phyloP scores from a whole-genome alignment of 805 yeast genomes.

The Candida peoriensis region DNA sequence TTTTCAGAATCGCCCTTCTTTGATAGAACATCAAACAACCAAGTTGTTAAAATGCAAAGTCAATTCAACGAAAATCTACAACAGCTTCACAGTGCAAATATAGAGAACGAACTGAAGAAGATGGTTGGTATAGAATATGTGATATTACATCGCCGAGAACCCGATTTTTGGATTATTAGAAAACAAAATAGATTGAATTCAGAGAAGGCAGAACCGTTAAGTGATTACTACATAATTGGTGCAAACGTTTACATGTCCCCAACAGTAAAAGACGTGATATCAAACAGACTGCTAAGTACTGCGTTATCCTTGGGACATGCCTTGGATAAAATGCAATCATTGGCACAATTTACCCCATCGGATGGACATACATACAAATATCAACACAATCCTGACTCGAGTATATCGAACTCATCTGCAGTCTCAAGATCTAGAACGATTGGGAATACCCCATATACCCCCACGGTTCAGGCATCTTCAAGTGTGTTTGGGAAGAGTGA shows the following conservation, averaged over 20 bases:
- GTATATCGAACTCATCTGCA: slow-evolving; percentile 4
- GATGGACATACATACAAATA: slow-evolving; percentile 48
- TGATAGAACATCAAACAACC: slow-evolving; percentile 91
- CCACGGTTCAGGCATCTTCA: slow-evolving; percentile 11
- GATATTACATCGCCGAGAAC: slow-evolving; percentile 70
- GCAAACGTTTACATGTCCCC: slow-evolving; percentile 94
- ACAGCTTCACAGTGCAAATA: slow-evolving; percentile 25
- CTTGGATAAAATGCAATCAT: slow-evolving; percentile 37
- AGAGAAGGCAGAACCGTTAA: slow-evolving; percentile 45
- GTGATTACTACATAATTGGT: slow-evolving; percentile 85
- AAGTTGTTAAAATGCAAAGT: slow-evolving; percentile 90
- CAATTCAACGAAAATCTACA: slow-evolving; percentile 62
- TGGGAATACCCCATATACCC: slow-evolving; percentile 22
- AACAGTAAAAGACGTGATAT: slow-evolving; percentile 60
- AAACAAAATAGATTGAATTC: slow-evolving; percentile 67
- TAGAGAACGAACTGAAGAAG: slow-evolving; percentile 57
- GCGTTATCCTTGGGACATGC: slow-evolving; percentile 39
- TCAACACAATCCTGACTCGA: slow-evolving; percentile 7
- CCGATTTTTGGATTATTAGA: slow-evolving; percentile 87
- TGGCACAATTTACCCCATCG: slow-evolving; percentile 55
- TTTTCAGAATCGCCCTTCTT: slow-evolving; percentile 93
- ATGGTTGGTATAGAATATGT: slow-evolving; percentile 87
- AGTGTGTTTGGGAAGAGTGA: slow-evolving; percentile 5
- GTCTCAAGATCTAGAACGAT: slow-evolving; percentile 19
- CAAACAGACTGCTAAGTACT: slow-evolving; percentile 49